A percentile compares a stretch with the other conserved stretches of the same genome.
phyloP scores from a whole-genome alignment of 2,329 filamentous ascomycete species.

The Monilinia fructigena region DNA sequence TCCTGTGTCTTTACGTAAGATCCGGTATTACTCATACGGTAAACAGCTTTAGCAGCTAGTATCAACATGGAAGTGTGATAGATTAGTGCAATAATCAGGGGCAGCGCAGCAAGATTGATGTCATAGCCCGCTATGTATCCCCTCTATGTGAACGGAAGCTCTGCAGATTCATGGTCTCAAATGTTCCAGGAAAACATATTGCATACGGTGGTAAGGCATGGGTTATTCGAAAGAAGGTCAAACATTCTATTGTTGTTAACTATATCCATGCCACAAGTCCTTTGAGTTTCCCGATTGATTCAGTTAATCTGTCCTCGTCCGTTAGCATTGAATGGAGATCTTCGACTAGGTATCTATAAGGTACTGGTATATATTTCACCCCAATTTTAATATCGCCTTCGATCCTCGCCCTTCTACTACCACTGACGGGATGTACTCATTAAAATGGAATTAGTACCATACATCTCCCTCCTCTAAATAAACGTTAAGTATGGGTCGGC shows the following conservation, averaged over 20 bases:
- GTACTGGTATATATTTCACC: not conserved
- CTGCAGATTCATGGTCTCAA: not conserved
- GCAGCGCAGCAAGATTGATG: not conserved
- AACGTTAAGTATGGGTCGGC: too few species aligned
- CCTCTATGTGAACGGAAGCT: not conserved
- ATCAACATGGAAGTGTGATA: not conserved
- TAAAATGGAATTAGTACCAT: not conserved
- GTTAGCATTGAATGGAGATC: not conserved
- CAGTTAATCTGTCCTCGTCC: not conserved
- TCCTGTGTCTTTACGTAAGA: not conserved
- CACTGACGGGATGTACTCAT: slow-evolving; percentile 7
- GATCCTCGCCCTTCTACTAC: slow-evolving; percentile 9
- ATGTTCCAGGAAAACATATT: not conserved
- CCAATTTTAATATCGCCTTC: not conserved
- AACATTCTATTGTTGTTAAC: too few species aligned
- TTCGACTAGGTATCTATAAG: not conserved
- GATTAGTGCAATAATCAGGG: not conserved
- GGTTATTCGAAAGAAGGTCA: not conserved
- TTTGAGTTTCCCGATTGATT: not conserved
- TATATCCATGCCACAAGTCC: not conserved
- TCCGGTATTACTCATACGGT: not conserved
- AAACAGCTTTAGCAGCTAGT: not conserved
- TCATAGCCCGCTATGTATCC: too few species aligned
- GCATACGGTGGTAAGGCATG: too few species aligned
- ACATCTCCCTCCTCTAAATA: too few species aligned